phyloP scores from a whole-genome alignment of 352 stramenopile species.

The Globisporangium uncinulatum region DNA sequence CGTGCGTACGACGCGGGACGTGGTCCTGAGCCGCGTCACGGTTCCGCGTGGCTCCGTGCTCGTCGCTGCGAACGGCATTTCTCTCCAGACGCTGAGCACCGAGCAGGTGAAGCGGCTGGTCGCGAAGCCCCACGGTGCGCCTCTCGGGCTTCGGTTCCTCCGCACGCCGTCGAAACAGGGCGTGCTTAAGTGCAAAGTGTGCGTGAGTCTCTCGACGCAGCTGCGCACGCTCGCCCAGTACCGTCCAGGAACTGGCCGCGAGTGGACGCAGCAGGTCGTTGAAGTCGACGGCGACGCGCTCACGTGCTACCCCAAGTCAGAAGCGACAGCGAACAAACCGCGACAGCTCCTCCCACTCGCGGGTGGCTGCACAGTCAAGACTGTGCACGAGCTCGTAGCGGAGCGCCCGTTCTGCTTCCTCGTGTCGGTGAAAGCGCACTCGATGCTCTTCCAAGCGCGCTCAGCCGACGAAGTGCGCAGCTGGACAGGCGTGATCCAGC shows the following conservation, averaged over 20 bases:
- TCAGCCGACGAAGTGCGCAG: constrained; percentile 37
- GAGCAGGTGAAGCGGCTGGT: constrained; percentile 38
- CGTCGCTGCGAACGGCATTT: constrained; percentile 54
- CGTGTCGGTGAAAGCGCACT: constrained; percentile 48
- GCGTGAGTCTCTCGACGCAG: constrained; percentile 45
- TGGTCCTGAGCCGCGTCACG: constrained; percentile 18
- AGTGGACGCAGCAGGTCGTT: constrained; percentile 62
- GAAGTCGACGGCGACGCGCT: constrained; percentile 60
- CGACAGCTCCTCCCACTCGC: constrained; percentile 39
- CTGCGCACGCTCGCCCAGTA: constrained; percentile 53
- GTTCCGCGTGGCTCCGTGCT: constrained; percentile 51
- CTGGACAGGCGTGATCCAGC: constrained; percentile 62
- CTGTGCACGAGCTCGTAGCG: constrained; percentile 53
- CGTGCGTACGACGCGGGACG: constrained; percentile 40
- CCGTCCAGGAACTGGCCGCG: constrained; percentile 21
- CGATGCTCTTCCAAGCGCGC: constrained; percentile 60
- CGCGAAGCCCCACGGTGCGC: constrained; percentile 21
- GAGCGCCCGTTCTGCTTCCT: constrained; percentile 67
- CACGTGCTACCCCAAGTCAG: constrained; percentile 29
- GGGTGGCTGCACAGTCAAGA: constrained; percentile 48
- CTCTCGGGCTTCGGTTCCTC: constrained; percentile 43
- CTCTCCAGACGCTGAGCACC: constrained; percentile 46
- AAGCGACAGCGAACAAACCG: constrained; percentile 22
- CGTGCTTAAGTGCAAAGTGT: constrained; percentile 45
- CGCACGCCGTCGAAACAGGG: constrained; percentile 38